Base-by-base conservation (phyloP, 78 protist genomes). In the Neovahlkampfia damariscottae region DNA sequence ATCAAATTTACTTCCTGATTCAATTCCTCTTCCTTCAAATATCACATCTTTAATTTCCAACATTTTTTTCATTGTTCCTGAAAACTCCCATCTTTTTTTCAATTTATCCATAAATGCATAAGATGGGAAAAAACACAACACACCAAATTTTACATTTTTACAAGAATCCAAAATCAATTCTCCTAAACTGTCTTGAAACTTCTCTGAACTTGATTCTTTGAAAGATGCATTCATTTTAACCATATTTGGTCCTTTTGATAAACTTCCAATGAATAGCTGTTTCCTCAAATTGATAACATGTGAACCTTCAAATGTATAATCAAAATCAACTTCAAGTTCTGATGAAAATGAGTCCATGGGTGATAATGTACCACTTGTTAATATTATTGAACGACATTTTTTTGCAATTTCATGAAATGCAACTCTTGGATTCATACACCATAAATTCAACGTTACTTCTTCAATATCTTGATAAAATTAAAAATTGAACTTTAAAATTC, bases 41-140 rank as follows among this genome's bases (percentile, higher is more conserved):
- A 50, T 19, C 19, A 50, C 62, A 19, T 50, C 62, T 19, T 50
- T 50, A 19, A 50, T 50, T 19, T 19, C 19, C 19, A n/a, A n/a
- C 19, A 50, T 19, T 50, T 50, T 50, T 19, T 50, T 19, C 62
- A 50, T 50, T 19, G 19, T n/a, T 5, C 78, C 78, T 3, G 3
- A 5, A 10, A 1, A 30, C 78, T 72, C 29, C 93, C 93, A 89
- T 32, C 41, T 30, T 3, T 41, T 74, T 5, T 76, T 8, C 37
- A 80, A 37, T 27, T 70, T 28, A 0, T 30, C 62, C 75, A 91
- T 38, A 73, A 79, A 70, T 0, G 82, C 34, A 78, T 92, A 94
- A 2, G 97, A 91, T 8, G 98, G 96, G 76, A 96, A 96, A 84
- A 96, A 96, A n/a, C 92, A 97, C 1, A 96, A 74, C n/a, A 95